Percentiles rank a stretch among this genome's conserved stretches.
These are phyloP conservation scores for Cyberlindnera lachancei DNA, from an alignment of 805 yeast species.

Conservation along the genomic window DNA sequence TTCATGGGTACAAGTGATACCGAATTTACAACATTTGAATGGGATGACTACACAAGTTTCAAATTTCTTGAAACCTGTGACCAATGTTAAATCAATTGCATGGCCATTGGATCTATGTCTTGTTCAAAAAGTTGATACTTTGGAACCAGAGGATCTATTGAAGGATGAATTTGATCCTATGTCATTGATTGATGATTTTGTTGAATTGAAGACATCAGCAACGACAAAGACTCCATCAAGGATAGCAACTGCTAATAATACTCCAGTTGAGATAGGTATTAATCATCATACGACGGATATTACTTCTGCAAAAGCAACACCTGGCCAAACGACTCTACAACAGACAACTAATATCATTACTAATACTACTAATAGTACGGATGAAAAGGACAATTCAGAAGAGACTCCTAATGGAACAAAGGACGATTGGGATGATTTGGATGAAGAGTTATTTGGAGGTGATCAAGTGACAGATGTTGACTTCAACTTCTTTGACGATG, in stretches of 20 bases:
- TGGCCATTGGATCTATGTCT: conserved; percentile 72
- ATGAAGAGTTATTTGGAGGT: conserved; percentile 28
- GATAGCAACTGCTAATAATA: conserved; percentile 20
- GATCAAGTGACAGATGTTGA: conserved; percentile 23
- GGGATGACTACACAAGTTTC: conserved; percentile 60
- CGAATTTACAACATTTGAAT: conserved; percentile 60
- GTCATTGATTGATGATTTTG: conserved; percentile 32
- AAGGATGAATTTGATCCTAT: conserved; percentile 23
- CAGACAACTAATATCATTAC: background rate
- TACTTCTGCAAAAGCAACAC: conserved; percentile 6
- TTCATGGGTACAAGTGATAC: conserved; percentile 61
- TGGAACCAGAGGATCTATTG: conserved; percentile 1
- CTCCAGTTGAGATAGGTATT: conserved; percentile 14
- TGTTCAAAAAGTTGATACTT: conserved; percentile 37
- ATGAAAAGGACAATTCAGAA: background rate
- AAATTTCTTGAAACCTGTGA: conserved; percentile 42
- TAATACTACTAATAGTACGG: background rate
- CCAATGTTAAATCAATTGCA: conserved; percentile 46
- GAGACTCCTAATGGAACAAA: background rate
- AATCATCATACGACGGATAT: conserved; percentile 5
- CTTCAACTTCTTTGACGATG: conserved; percentile 23
- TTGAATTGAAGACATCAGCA: conserved; percentile 30
- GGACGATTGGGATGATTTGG: conserved; percentile 23
- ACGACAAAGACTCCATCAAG: conserved; percentile 29
- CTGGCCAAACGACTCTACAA: conserved; percentile 1